These are phyloP conservation scores for Niveomyces coronatus DNA, from an alignment of 2,329 filamentous ascomycete species.

Conservation along the genomic window DNA sequence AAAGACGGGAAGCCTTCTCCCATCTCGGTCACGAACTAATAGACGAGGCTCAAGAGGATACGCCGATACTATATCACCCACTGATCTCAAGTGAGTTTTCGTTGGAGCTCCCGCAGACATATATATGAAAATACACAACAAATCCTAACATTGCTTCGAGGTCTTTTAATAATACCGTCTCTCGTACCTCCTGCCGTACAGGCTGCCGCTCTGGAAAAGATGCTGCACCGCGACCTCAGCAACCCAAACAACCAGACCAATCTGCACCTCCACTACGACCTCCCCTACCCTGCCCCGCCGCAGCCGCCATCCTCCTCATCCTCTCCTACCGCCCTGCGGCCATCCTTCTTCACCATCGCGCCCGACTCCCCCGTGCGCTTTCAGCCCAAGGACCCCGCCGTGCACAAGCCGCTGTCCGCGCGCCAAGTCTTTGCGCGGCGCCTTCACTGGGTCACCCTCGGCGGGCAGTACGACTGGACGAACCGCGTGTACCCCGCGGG, in stretches of 20 bases:
- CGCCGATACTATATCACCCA: slow-evolving; percentile 51
- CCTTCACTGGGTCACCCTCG: slow-evolving; percentile 87
- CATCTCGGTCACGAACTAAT: slow-evolving; percentile 26
- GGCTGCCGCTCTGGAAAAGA: slow-evolving; percentile 54
- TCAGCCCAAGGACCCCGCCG: slow-evolving; percentile 54
- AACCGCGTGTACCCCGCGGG: slow-evolving; percentile 75
- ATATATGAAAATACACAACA: not conserved
- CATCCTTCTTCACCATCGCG: slow-evolving; percentile 45
- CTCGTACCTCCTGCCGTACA: slow-evolving; percentile 64
- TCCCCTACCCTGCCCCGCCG: slow-evolving; percentile 50
- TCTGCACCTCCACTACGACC: slow-evolving; percentile 69
- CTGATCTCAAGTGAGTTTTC: slow-evolving; percentile 55
- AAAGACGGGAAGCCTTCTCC: slow-evolving; percentile 33
- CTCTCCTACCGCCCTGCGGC: slow-evolving; percentile 43
- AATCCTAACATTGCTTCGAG: slow-evolving; percentile 31
- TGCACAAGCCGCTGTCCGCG: slow-evolving; percentile 67
- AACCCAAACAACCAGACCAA: slow-evolving; percentile 74
- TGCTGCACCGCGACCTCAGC: slow-evolving; percentile 69
- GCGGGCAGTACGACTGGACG: slow-evolving; percentile 96
- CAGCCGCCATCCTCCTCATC: slow-evolving; percentile 42
- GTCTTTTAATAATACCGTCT: slow-evolving; percentile 66
- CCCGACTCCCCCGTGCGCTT: slow-evolving; percentile 45
- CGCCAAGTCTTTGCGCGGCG: slow-evolving; percentile 65
- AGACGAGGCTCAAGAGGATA: slow-evolving; percentile 26
- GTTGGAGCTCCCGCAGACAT: too few species aligned